These are phyloP conservation scores for Cercospora sp. DNA, from an alignment of 2,329 filamentous ascomycete species.

Conservation along the genomic window DNA sequence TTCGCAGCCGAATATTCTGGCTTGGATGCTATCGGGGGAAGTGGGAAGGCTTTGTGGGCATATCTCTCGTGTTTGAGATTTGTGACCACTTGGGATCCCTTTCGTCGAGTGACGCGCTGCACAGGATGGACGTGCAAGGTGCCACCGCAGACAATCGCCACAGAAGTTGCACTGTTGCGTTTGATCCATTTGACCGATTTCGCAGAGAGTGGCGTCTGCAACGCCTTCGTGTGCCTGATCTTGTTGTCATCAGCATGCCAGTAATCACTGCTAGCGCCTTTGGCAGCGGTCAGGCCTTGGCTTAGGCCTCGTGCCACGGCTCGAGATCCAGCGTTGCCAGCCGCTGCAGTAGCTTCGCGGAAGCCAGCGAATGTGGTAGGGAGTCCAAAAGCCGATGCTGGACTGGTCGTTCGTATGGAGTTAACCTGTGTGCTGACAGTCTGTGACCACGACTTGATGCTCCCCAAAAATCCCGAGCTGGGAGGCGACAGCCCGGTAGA, in stretches of 20 bases:
- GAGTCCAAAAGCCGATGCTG: slow-evolving; percentile 26
- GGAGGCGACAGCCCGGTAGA: slow-evolving; percentile 37
- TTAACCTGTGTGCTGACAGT: slow-evolving; percentile 42
- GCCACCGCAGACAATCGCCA: slow-evolving; percentile 67
- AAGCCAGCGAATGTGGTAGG: slow-evolving; percentile 39
- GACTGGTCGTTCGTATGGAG: slow-evolving; percentile 30
- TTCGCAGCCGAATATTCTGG: slow-evolving; percentile 11
- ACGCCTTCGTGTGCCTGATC: slow-evolving; percentile 62
- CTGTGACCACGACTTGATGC: slow-evolving; percentile 43
- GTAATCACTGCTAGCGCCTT: slow-evolving; percentile 66
- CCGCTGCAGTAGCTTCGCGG: slow-evolving; percentile 35
- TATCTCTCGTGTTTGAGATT: slow-evolving; percentile 41
- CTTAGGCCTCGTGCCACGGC: slow-evolving; percentile 72
- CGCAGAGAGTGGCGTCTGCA: slow-evolving; percentile 49
- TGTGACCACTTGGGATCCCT: slow-evolving; percentile 52
- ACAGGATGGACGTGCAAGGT: slow-evolving; percentile 65
- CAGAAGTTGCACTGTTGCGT: slow-evolving; percentile 60
- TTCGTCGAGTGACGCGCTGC: slow-evolving; percentile 47
- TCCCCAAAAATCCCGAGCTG: slow-evolving; percentile 35
- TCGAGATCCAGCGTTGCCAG: slow-evolving; percentile 63
- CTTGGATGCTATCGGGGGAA: slow-evolving; percentile 29
- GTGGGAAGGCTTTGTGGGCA: slow-evolving; percentile 29
- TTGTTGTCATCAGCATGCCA: slow-evolving; percentile 75
- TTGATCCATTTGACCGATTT: slow-evolving; percentile 64
- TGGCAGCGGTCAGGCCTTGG: slow-evolving; percentile 71